Conservation (phyloP, 768 basidiomycete genomes). For the Termitomyces sp. region DNA sequence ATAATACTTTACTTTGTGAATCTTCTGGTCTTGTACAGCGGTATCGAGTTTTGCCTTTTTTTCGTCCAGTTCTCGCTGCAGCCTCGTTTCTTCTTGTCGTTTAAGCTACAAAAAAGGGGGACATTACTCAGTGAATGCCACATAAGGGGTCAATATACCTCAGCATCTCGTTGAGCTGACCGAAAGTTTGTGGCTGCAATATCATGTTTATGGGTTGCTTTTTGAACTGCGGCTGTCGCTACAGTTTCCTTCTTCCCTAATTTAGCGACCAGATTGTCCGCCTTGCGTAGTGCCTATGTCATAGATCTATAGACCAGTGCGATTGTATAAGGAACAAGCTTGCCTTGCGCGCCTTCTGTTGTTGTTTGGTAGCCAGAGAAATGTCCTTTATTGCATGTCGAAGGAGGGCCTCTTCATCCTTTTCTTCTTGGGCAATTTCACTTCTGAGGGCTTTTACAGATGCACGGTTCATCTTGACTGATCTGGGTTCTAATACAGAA, state of each 20-base stretch:
- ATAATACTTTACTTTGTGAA: constrained; percentile 16
- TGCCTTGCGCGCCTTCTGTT: constrained; percentile 49
- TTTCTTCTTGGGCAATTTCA: constrained; percentile 41
- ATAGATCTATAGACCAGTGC: neutral
- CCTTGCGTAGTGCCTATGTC: constrained; percentile 11
- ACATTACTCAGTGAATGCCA: neutral
- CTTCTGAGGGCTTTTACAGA: constrained; percentile 33
- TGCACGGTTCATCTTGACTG: neutral
- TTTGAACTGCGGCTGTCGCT: constrained; percentile 36
- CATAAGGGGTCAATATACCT: neutral
- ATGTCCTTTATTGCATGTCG: constrained; percentile 52
- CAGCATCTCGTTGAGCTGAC: constrained; percentile 8
- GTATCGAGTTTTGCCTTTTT: constrained; percentile 20
- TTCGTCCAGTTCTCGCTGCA: constrained; percentile 15
- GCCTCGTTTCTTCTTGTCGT: constrained; percentile 12
- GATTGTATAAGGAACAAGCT: neutral
- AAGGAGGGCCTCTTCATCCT: constrained; percentile 42
- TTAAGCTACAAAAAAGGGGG: constrained; percentile 3
- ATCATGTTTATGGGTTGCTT: constrained; percentile 41
- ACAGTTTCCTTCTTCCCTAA: constrained; percentile 44
- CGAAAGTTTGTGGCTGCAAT: constrained; percentile 28
- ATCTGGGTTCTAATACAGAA: neutral
- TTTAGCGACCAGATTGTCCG: constrained; percentile 25
- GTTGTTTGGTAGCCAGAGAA: constrained; percentile 43
- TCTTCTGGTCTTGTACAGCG: constrained; percentile 16